phyloP scores from a whole-genome alignment of 495 filamentous ascomycete genomes.

The Sphaerosporella brunnea region DNA sequence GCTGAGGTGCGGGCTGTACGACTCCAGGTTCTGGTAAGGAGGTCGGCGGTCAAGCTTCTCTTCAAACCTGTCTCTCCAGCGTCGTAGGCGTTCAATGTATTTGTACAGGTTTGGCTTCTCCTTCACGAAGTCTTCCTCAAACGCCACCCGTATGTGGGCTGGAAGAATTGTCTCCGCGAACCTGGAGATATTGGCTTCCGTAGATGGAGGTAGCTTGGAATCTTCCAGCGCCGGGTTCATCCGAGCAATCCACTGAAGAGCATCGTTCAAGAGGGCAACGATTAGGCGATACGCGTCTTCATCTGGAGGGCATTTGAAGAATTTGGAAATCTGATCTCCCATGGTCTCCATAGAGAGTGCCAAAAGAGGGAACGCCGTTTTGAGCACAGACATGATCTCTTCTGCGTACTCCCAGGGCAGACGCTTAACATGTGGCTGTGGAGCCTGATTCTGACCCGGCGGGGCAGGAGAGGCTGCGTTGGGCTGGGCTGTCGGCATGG shows the following conservation, averaged over 20 bases:
- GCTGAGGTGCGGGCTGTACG: slow-evolving; percentile 71
- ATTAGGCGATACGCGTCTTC: slow-evolving; percentile 98
- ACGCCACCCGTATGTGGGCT: slow-evolving; percentile 75
- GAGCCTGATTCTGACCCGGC: slow-evolving; percentile 26
- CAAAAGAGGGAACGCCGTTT: slow-evolving; percentile 88
- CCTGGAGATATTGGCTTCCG: slow-evolving; percentile 85
- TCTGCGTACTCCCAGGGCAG: slow-evolving; percentile 88
- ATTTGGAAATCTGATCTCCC: slow-evolving; percentile 94
- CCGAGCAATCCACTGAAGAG: slow-evolving; percentile 54
- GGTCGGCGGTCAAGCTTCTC: slow-evolving; percentile 85
- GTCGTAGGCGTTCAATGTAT: slow-evolving; percentile 91
- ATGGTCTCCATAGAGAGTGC: slow-evolving; percentile 98
- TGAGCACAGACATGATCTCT: slow-evolving; percentile 81
- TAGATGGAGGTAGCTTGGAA: slow-evolving; percentile 72
- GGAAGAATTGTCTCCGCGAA: slow-evolving; percentile 95
- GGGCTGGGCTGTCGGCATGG: slow-evolving; percentile 22
- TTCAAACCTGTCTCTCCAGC: slow-evolving; percentile 95
- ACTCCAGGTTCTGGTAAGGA: slow-evolving; percentile 51
- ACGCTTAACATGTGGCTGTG: slow-evolving; percentile 38
- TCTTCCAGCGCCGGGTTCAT: slow-evolving; percentile 74
- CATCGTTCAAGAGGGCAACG: slow-evolving; percentile 89
- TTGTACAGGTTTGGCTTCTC: slow-evolving; percentile 91
- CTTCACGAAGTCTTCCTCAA: slow-evolving; percentile 86
- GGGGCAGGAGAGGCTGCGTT: slow-evolving; percentile 29
- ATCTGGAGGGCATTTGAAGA: slow-evolving; percentile 96